phyloP scores from a whole-genome alignment of 75 land plant species.

The Sequoia sempervirens region DNA sequence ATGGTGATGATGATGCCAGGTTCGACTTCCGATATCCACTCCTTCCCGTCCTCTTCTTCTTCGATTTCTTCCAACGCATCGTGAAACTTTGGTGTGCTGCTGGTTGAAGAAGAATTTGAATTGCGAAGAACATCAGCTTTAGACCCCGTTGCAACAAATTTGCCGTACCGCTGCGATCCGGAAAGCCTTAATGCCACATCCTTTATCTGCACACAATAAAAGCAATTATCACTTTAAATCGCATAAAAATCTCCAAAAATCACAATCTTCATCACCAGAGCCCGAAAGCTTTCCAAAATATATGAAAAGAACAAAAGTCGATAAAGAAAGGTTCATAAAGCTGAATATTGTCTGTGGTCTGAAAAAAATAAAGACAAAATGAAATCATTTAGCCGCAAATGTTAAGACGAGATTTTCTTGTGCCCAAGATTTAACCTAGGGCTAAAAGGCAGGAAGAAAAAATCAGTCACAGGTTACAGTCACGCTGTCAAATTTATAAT shows the following conservation, averaged over 20 bases:
- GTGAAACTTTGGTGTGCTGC: constrained; percentile 30
- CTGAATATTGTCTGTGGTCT: not conserved
- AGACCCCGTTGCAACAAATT: constrained; percentile 51
- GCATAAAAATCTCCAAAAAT: not conserved
- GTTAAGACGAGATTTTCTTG: no score
- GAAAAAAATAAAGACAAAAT: no score
- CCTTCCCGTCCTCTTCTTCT: constrained; percentile 60
- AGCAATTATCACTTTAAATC: not conserved
- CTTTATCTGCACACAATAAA: constrained; percentile 56
- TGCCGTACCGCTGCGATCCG: constrained; percentile 75
- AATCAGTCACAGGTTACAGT: no score
- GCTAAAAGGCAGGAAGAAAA: no score
- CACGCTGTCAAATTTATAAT: no score
- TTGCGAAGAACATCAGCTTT: constrained; percentile 26
- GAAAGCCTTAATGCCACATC: constrained; percentile 82
- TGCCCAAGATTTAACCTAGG: no score
- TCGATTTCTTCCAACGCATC: constrained; percentile 25
- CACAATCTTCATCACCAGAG: not conserved
- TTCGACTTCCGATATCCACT: constrained; percentile 95
- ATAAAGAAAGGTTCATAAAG: no score
- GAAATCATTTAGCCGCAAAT: not conserved
- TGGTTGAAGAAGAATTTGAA: constrained; percentile 31
- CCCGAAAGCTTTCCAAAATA: not conserved
- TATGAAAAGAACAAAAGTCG: no score
- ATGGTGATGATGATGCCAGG: constrained; percentile 92